A percentile compares a stretch with the other conserved stretches of the same genome.
Conservation (phyloP, 1,284 basidiomycete genomes). For the Cutaneotrichosporon mucoides region DNA sequence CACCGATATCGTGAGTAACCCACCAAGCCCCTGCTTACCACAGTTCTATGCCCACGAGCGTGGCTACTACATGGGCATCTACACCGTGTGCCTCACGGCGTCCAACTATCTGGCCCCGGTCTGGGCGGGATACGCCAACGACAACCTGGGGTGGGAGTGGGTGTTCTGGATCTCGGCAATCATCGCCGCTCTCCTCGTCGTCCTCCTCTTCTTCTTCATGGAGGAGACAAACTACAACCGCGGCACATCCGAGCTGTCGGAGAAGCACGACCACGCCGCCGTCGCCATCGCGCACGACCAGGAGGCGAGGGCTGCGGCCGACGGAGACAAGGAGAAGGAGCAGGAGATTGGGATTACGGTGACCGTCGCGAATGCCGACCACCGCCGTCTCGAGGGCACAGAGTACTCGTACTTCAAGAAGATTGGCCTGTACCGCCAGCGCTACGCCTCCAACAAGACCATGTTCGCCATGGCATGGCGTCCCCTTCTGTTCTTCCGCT, state of each 20-base stretch:
- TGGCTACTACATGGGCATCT: slow-evolving; percentile 23
- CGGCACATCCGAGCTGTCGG: slow-evolving; percentile 15
- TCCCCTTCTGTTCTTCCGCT: slow-evolving; percentile 16
- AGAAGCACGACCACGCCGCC: slow-evolving; percentile 4
- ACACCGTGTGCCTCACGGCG: slow-evolving; percentile 12
- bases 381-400: slow-evolving; percentile 4
- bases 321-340: neutral
- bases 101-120: slow-evolving; percentile 17
- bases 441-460: slow-evolving; percentile 5
- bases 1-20: slow-evolving; percentile 1
- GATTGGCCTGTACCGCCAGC: slow-evolving; percentile 12
- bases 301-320: neutral
- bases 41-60: slow-evolving; percentile 23
- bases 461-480: slow-evolving; percentile 17
- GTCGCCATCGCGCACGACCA: neutral
- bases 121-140: slow-evolving; percentile 20
- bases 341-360: neutral
- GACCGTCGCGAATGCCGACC: neutral
- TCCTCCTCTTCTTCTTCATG: slow-evolving; percentile 20
- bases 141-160: slow-evolving; percentile 18
- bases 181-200: slow-evolving; percentile 1
- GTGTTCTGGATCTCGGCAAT: slow-evolving; percentile 20
- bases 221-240: slow-evolving; percentile 26
- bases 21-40: neutral
- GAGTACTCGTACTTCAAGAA: slow-evolving; percentile 3